A percentile compares a stretch with the other conserved stretches of the same genome.
phyloP scores from a whole-genome alignment of 192 early-diverging fungal species.

The Coemansia sp. region DNA sequence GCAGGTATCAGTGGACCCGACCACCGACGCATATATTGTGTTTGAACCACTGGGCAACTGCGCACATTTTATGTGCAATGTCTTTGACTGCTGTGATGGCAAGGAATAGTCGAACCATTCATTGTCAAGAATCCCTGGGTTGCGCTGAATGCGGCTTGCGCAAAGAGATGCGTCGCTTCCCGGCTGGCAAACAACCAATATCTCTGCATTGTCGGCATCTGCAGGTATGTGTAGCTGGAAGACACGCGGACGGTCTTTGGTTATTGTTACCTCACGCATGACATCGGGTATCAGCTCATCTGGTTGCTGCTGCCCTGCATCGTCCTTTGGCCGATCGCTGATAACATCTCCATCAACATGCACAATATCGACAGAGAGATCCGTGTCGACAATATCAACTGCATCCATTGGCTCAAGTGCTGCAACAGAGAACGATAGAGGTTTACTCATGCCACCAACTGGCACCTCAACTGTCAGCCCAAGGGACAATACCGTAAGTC shows the following conservation, averaged over 20 bases:
- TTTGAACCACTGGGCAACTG: conserved; percentile 16
- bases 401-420: conserved; percentile 67
- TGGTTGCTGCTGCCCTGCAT: conserved; percentile 11
- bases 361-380: conserved; percentile 78
- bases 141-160: conserved; percentile 30
- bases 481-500: conserved; percentile 66
- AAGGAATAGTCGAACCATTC: conserved; percentile 34
- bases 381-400: conserved; percentile 73
- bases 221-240: conserved; percentile 20
- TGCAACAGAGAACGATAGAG: conserved; percentile 59
- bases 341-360: conserved; percentile 25
- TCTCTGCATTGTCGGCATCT: conserved; percentile 1
- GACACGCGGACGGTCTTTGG: not conserved
- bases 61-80: conserved; percentile 10
- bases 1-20: conserved; percentile 12
- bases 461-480: conserved; percentile 64
- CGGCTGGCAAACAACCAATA: conserved; percentile 16
- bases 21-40: conserved; percentile 20
- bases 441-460: conserved; percentile 49
- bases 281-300: conserved; percentile 15
- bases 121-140: conserved; percentile 20
- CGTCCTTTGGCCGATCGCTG: not conserved
- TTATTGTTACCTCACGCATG: not conserved
- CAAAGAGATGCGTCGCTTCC: conserved; percentile 40
- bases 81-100: conserved; percentile 33